Evolutionary conservation across 805 yeast species (phyloP), one percentile per base, ranked within the genome.

Genomic region (Candida stauntonica): DNA sequence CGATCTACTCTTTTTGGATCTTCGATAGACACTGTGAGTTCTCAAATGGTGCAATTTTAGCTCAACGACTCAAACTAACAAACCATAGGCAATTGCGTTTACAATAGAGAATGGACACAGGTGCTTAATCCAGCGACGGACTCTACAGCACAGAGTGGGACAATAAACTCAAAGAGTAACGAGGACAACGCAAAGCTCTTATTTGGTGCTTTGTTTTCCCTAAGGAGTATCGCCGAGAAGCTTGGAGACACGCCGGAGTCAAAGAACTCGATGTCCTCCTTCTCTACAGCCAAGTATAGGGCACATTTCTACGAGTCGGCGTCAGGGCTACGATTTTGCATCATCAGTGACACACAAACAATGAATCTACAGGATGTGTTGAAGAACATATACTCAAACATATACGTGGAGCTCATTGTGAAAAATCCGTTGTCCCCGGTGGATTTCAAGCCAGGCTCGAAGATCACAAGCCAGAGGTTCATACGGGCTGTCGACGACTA

Each of bases 1-100:
- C 84, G 28, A 78, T 88, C 32, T 81, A 81, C 64, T 85, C 96
- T 9, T 83, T 89, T 56, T 86, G 88, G 85, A 76, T 91, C 39
- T 91, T 83, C 57, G 97, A 91, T 59, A 74, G 93, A 57, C 97
- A 91, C 63, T 86, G 97, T 62, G 66, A 35, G 74, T 58, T 7
- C 18, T 12, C 15, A n/a, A 9, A 9, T 9, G 7, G 7, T 9
- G 9, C 13, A n/a, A 9, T n/a, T 26, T 26, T 9, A 9, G 9
- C 6, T 9, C 9, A 14, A 26, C 7, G 15, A 11, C 9, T 5
- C 36, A 30, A 26, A 33, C 40, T 34, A 11, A 29, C 31, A 15
- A 17, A 9, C 20, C 3, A 4, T 34, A 70, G 75, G 73, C 51
- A 80, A 83, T 46, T 89, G 98, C 60, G 78, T 91, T 15, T 91